Base-by-base conservation (phyloP, 2,329 filamentous ascomycete species). In the Diaporthe longicolla region DNA sequence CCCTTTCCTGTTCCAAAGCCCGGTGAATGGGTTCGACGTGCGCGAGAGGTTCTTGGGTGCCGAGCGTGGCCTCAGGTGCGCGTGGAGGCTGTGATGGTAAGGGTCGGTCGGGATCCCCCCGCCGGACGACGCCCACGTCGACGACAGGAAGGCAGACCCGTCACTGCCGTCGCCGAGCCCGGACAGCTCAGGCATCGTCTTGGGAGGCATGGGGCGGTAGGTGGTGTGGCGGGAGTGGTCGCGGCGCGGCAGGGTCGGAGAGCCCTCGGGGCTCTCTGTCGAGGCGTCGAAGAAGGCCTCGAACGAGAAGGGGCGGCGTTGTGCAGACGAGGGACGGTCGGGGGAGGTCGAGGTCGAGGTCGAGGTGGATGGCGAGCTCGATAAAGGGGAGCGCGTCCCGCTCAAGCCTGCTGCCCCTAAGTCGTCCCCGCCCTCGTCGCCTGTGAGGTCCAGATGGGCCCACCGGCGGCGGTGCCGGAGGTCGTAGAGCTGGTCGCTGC, bases 11-110 rank as follows among this genome's bases (percentile, higher is more conserved):
- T 15, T 37, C 75, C 70, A 73, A 26, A 74, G 55, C 10, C 65
- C 65, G 29, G 58, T 48, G 21, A 76, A 52, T 1, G 75, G 73
- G 48, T 71, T 73, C 37, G 70, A 50, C 17, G 73, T 58, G 58
- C 69, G 70, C 48, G 70, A 40, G 57, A 48, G 43, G 71, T 69
- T 69, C 40, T 61, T 52, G 48, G 74, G 69, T 68, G 75, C 75
- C 58, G 75, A 76, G n/a, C 70, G 55, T 32, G 75, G 75, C n/a
- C 75, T 48, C 73, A 71, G 74, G 52, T 65, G 24, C 11, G n/a
- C 48, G 54, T 63, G 37, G 32, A n/a, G 43, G 26, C 63, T 29
- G 10, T 58, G 43, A 10, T 48, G 37, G 43, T 58, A 50, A 11
- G 48, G 37, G 26, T 4, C 69, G 29, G 32, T 24, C 7, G 71